These are phyloP conservation scores for Camelina hispida DNA, from an alignment of 345 rosid species.

Conservation along the genomic window DNA sequence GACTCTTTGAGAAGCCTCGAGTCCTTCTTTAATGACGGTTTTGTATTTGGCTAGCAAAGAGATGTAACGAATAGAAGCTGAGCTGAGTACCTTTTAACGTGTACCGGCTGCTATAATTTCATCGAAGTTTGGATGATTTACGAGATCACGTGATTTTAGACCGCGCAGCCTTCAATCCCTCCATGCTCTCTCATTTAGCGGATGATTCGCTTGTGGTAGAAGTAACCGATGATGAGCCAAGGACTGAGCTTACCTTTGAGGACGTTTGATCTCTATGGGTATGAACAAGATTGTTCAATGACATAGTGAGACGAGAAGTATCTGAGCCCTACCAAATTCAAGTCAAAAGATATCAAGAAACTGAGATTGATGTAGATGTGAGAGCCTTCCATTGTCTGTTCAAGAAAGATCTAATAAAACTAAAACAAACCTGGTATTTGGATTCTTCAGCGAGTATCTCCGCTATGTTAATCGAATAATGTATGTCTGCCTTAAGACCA, in stretches of 20 bases:
- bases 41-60: constrained; percentile 49
- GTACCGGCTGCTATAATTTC: constrained; percentile 43
- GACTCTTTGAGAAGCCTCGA: constrained; percentile 47
- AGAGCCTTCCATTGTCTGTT: not conserved
- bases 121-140: constrained; percentile 41
- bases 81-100: constrained; percentile 44
- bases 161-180: constrained; percentile 42
- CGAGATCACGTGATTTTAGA: constrained; percentile 42
- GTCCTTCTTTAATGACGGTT: too few relatives aligned
- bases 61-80: constrained; percentile 47
- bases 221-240: constrained; percentile 38
- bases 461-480: constrained; percentile 33
- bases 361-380: not conserved
- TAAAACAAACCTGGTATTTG: constrained; percentile 28
- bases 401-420: not conserved
- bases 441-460: constrained; percentile 41
- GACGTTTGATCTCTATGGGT: constrained; percentile 36
- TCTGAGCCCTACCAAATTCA: constrained; percentile 36
- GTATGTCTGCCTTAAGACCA: constrained; percentile 38
- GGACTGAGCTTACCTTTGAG: constrained; percentile 31
- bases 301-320: constrained; percentile 32
- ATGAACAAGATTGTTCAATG: constrained; percentile 38
- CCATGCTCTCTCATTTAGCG: constrained; percentile 41
- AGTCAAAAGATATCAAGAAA: constrained; percentile 15
- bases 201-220: constrained; percentile 43